These are phyloP conservation scores for Solanum infundibuliforme DNA, from an alignment of 257 asterid species.

Conservation along the genomic window DNA sequence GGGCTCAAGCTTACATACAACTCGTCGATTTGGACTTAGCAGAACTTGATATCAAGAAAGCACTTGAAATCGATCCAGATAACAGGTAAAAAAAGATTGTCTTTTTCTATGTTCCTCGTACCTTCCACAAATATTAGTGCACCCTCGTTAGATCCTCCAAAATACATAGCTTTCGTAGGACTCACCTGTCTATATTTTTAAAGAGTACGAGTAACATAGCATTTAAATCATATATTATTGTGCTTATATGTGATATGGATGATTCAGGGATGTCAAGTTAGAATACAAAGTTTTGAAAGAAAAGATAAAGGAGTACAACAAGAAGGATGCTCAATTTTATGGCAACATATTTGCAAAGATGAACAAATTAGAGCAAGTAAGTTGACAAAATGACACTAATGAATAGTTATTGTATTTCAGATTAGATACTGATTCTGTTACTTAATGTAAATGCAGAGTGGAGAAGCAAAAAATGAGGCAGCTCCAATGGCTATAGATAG, in stretches of 20 bases:
- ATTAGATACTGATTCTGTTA: not conserved
- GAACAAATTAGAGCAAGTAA: conserved; percentile 38
- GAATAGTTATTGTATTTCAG: not conserved
- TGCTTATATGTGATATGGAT: not conserved
- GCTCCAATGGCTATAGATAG: conserved; percentile 20
- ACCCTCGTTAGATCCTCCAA: not conserved
- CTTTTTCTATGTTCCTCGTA: not conserved
- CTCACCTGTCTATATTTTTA: no score
- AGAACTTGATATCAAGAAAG: conserved; percentile 45
- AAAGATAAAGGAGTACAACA: conserved; percentile 41
- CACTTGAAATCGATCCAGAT: conserved; percentile 57
- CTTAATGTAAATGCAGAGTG: conserved; percentile 19
- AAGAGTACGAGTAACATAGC: not conserved
- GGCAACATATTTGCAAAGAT: conserved; percentile 41
- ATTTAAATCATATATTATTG: not conserved
- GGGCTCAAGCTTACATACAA: conserved; percentile 52
- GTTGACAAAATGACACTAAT: not conserved
- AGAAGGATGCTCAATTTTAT: conserved; percentile 52
- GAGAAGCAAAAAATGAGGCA: conserved; percentile 11
- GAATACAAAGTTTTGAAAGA: conserved; percentile 41
- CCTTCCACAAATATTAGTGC: not conserved
- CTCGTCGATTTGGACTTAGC: conserved; percentile 48
- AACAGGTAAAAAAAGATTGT: conserved; percentile 20
- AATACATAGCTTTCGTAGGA: not conserved
- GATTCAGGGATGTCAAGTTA: conserved; percentile 46